Base-by-base conservation (phyloP, 169 alveolate species). In the Plasmodium coatneyi region DNA sequence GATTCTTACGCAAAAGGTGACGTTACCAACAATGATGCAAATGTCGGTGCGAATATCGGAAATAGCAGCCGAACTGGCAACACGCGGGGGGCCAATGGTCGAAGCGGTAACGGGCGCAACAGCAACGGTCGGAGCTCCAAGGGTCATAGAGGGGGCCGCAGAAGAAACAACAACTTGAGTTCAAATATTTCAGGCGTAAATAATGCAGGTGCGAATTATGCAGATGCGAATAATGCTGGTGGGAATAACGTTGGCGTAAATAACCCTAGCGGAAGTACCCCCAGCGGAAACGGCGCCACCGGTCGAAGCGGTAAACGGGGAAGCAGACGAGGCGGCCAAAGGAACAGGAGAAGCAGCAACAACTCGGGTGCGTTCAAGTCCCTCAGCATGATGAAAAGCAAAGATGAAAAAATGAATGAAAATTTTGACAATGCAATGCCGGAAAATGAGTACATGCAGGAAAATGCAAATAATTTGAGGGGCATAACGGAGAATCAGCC, bases 371-470 rank as follows among this genome's bases (percentile, higher is more conserved):
- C 66, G 52, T 46, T 36, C 56, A 87, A 87, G 5, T 39, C 71
- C 66, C 80, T 79, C 54, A 78, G 25, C 28, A 22, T 87, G 49
- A 87, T 79, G 22, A 87, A 87, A 56, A 79, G 49, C 54, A 60
- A 66, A 28, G 89, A 87, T 6, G 49, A 36, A 3, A 70, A 87
- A n/a, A 76, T 54, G 43, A 79, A 60, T 79, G 93, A 87, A 32
- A 52, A 39, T 12, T 78, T 79, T 43, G 93, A 87, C 16, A 78
- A 70, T 39, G 5, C 12, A 25, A 43, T 54, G 30, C 76, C 9
- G 7, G 82, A 30, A 2, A 56, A 54, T 9, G 83, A 89, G 3
- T 36, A 39, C 52, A 39, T 66, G 46, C 71, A 89, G 36, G 82
- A 39, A 1, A 89, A 89, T 34, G 16, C 82, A 36, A 89, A 80